These are phyloP conservation scores for Penicillium sp. DNA, from an alignment of 2,329 filamentous ascomycete species.

Conservation along the genomic window DNA sequence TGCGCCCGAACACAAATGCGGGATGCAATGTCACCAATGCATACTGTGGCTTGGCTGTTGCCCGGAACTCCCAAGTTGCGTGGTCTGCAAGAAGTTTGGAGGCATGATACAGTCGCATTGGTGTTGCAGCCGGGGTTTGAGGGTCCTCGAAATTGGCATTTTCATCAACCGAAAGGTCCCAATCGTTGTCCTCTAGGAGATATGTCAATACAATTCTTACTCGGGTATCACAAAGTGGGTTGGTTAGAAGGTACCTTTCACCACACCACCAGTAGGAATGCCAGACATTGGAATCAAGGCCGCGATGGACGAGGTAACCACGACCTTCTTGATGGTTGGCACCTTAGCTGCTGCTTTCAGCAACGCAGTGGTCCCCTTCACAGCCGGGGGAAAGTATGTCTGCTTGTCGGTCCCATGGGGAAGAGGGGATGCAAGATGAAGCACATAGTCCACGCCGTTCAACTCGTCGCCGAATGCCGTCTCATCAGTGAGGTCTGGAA, in stretches of 20 bases:
- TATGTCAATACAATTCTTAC: not conserved
- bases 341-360: slow-evolving; percentile 21
- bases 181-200: slow-evolving; percentile 23
- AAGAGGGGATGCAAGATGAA: slow-evolving; percentile 30
- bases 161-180: slow-evolving; percentile 22
- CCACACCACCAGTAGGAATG: slow-evolving; percentile 18
- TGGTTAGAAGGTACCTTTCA: slow-evolving; percentile 16
- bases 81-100: slow-evolving; percentile 29
- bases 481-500: slow-evolving; percentile 23
- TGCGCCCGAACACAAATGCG: slow-evolving; percentile 24
- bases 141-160: slow-evolving; percentile 15
- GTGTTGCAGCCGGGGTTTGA: slow-evolving; percentile 9
- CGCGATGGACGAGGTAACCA: slow-evolving; percentile 25
- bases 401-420: slow-evolving; percentile 18
- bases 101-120: slow-evolving; percentile 24
- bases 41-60: slow-evolving; percentile 18
- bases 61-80: slow-evolving; percentile 23
- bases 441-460: slow-evolving; percentile 24
- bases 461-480: slow-evolving; percentile 18
- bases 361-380: slow-evolving; percentile 21
- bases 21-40: slow-evolving; percentile 27
- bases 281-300: slow-evolving; percentile 20
- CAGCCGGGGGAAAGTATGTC: slow-evolving; percentile 24
- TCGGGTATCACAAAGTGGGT: too few relatives aligned
- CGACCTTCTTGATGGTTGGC: slow-evolving; percentile 25